Evolutionary conservation across 2,329 filamentous ascomycete species (phyloP).

Genomic region (Talaromyces amestolkiae): DNA sequence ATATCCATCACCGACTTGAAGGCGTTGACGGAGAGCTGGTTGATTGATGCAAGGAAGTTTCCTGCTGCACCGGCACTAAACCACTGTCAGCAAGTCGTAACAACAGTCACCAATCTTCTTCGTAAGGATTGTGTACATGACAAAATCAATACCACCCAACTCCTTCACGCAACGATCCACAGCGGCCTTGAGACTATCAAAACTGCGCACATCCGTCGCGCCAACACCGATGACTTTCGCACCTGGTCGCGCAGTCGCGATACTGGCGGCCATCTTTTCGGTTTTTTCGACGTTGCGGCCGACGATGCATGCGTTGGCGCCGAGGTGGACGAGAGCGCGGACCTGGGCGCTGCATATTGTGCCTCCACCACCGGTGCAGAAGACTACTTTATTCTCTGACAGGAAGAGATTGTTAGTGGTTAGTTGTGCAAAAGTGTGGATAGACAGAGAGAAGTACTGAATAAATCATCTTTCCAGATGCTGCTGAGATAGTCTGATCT

Average conservation of each 20-base stretch:
- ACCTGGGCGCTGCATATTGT: constrained; percentile 94
- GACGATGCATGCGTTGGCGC: constrained; percentile 90
- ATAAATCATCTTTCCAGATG: constrained; percentile 84
- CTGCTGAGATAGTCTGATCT: constrained; percentile 75
- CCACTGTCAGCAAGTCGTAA: not conserved
- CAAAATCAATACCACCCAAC: constrained; percentile 84
- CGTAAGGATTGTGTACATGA: constrained; percentile 62
- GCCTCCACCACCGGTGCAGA: constrained; percentile 92
- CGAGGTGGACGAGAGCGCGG: constrained; percentile 82
- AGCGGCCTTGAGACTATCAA: constrained; percentile 67
- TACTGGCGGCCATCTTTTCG: constrained; percentile 72
- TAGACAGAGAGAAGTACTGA: constrained; percentile 56
- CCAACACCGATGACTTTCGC: constrained; percentile 86
- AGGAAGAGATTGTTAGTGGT: not conserved
- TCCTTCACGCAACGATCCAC: constrained; percentile 77
- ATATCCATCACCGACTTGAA: constrained; percentile 97
- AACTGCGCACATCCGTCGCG: constrained; percentile 68
- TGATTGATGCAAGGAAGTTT: constrained; percentile 87
- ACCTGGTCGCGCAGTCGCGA: constrained; percentile 73
- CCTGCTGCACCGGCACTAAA: constrained; percentile 84
- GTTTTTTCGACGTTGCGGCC: constrained; percentile 89
- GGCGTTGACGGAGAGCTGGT: constrained; percentile 77
- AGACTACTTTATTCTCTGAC: constrained; percentile 77
- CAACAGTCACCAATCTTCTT: not conserved
- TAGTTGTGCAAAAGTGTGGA: too few species aligned